Evolutionary conservation across 2,329 filamentous ascomycete genomes (phyloP), one percentile per base, ranked within the genome.

Genomic region (Sclerotiophoma versabilis): DNA sequence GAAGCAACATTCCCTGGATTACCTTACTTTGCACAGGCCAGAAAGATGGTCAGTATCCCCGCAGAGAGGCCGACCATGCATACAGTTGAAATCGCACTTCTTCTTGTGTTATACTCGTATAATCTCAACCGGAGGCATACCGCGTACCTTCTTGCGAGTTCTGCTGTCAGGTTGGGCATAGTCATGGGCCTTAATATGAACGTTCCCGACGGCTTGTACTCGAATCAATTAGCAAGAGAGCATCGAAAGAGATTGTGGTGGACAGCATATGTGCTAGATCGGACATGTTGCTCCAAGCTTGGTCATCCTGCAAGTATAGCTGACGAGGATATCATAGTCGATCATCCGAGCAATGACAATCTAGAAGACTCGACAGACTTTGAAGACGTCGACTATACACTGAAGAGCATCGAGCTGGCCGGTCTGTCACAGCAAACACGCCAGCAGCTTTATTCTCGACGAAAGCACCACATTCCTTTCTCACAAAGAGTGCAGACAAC

Each of bases 31-130:
- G 73, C 74, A 0, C 66, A 74, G 2, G 77, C 79, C 0, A 77
- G 72, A 4, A 67, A 71, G 10, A 65, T 79, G 6, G 64, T 80
- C 0, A 69, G 73, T 0, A 73, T 79, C 12, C 63, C 77, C 0
- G 72, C 74, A 27, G 79, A 82, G 41, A 64, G 79, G 0, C 78
- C 80, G 0, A 69, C 71, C 0, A 66, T 81, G 10, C 78, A 80
- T 7, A 65, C 76, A 2, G 73, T 82, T 8, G 80, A 82, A 57
- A 70, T 77, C 2, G 59, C 77, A 6, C 60, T 81, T 1, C 69
- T 82, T 3, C 71, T 82, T 12, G 78, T 80, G 0, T 71, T 81
- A 4, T 81, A 80, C 48, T 79, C 78, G 0, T 70, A 79, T 0
- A 68, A 73, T 1, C 60, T 81, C 4, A 82, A 82, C 37, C 68